Conservation (phyloP, 192 early-diverging fungal genomes). For the Phycomyces nitens region DNA sequence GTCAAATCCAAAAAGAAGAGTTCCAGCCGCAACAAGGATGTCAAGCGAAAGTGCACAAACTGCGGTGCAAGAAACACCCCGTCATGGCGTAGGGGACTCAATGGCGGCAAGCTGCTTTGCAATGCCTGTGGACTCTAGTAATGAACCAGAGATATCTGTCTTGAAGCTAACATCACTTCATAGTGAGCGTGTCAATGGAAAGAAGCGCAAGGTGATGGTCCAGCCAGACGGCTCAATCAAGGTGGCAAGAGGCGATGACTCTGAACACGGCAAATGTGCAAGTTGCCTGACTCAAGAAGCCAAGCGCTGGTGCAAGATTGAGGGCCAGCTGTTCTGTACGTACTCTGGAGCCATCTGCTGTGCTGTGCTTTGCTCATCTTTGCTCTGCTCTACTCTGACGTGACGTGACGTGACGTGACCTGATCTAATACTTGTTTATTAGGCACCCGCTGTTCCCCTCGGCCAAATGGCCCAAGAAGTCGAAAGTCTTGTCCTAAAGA, state of each 20-base stretch:
- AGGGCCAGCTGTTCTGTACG: neutral
- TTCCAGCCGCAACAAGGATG: neutral
- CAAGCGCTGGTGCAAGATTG: neutral
- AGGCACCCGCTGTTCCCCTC: too few species aligned
- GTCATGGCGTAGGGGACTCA: conserved; percentile 78
- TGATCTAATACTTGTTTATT: neutral
- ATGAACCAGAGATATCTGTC: conserved; percentile 82
- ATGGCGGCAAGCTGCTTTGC: conserved; percentile 74
- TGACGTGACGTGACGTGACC: neutral
- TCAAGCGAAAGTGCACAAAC: conserved; percentile 33
- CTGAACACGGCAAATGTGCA: conserved; percentile 1
- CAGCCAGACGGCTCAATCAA: conserved; percentile 11
- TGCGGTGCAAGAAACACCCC: conserved; percentile 81
- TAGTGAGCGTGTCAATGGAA: conserved; percentile 21
- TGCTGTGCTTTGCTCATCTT: neutral
- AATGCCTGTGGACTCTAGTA: conserved; percentile 94
- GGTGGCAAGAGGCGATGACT: conserved; percentile 3
- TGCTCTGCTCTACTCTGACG: neutral
- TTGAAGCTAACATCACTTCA: neutral
- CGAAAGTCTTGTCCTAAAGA: too few species aligned
- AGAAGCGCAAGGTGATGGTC: neutral
- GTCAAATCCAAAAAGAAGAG: neutral
- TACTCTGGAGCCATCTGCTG: too few species aligned
- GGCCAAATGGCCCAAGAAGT: too few species aligned
- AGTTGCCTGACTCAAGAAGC: neutral